Conservation (phyloP, 768 basidiomycete genomes). For the Steccherinum ochraceum region DNA sequence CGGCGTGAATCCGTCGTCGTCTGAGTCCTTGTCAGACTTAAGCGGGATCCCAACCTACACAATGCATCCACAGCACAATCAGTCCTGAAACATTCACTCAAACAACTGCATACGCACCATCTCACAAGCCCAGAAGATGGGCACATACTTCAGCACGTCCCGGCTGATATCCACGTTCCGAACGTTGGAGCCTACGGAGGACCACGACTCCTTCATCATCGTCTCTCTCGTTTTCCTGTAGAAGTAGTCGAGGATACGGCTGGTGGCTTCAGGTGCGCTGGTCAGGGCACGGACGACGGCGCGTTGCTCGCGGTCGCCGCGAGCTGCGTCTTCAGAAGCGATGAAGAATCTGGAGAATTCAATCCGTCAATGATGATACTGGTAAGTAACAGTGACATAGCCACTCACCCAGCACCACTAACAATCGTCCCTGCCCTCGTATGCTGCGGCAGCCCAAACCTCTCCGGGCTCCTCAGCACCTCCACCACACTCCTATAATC, state of each 20-base stretch:
- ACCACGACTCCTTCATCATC: constrained; percentile 46
- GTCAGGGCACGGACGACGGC: constrained; percentile 43
- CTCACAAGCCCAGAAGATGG: constrained; percentile 65
- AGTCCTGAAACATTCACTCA: not conserved
- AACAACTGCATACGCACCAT: constrained; percentile 43
- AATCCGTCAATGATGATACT: too few relatives aligned
- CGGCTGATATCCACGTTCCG: constrained; percentile 59
- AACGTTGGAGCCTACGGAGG: constrained; percentile 47
- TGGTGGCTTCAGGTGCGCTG: constrained; percentile 39
- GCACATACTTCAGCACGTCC: constrained; percentile 59
- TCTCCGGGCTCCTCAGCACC: constrained; percentile 40
- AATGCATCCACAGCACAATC: constrained; percentile 2
- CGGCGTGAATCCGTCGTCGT: constrained; percentile 58
- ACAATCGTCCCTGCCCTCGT: constrained; percentile 47
- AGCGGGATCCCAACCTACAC: constrained; percentile 65
- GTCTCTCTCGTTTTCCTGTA: constrained; percentile 56
- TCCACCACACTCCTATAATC: constrained; percentile 46
- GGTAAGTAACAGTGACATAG: not conserved
- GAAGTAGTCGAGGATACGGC: constrained; percentile 56
- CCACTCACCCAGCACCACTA: constrained; percentile 53
- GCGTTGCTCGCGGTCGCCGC: constrained; percentile 37
- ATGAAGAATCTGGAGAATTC: constrained; percentile 54
- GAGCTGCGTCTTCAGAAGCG: constrained; percentile 32
- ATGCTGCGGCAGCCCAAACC: constrained; percentile 45
- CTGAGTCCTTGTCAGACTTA: constrained; percentile 40